Conservation (phyloP, 768 basidiomycete species). For the Tylopilus cervinicoccineus region DNA sequence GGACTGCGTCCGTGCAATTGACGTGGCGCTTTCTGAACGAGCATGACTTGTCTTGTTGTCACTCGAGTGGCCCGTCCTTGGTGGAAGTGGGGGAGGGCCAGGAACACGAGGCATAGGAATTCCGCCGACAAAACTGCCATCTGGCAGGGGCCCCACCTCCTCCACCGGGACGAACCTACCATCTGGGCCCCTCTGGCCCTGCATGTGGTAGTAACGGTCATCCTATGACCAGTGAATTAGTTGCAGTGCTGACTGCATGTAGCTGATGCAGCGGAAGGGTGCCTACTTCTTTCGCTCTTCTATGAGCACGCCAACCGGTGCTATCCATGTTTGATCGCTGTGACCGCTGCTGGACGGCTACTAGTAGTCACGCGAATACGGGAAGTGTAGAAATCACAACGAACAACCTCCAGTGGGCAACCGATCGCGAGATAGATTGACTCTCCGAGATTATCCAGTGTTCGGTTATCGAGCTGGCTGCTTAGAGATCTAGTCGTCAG, state of each 20-base stretch:
- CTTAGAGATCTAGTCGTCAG: too few relatives aligned
- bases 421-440: not conserved
- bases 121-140: constrained; percentile 53
- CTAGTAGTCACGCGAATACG: not conserved
- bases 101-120: constrained; percentile 38
- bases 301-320: constrained; percentile 70
- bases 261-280: constrained; percentile 1
- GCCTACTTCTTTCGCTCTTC: constrained; percentile 54
- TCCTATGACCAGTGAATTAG: constrained; percentile 25
- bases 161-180: constrained; percentile 53
- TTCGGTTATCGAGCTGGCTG: too few relatives aligned
- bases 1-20: constrained; percentile 8
- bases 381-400: not conserved
- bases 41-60: constrained; percentile 29
- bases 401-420: not conserved
- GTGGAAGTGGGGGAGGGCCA: constrained; percentile 45
- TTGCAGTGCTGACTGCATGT: not conserved
- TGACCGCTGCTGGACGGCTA: not conserved
- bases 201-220: constrained; percentile 20
- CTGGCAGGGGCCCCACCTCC: constrained; percentile 57
- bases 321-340: constrained; percentile 53
- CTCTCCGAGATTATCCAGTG: not conserved
- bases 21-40: constrained; percentile 1
- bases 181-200: constrained; percentile 41
- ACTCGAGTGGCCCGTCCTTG: constrained; percentile 32